phyloP scores from a whole-genome alignment of 352 stramenopile genomes.

The Globisporangium takayamanum region DNA sequence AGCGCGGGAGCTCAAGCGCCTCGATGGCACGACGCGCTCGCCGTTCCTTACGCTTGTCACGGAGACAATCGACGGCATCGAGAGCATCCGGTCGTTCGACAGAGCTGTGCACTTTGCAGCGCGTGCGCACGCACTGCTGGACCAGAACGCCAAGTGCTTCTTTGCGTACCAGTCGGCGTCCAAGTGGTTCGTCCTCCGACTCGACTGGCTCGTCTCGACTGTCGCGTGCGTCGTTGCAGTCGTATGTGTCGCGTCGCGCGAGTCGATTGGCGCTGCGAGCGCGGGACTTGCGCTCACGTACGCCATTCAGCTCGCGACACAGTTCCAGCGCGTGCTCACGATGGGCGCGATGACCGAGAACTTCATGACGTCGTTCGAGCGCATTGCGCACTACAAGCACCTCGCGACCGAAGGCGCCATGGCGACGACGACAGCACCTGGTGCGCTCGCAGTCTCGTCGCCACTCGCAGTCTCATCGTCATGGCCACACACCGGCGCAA shows the following conservation, averaged over 20 bases:
- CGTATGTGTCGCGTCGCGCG: not conserved
- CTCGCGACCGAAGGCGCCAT: not conserved
- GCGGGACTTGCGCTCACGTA: slow-evolving; percentile 21
- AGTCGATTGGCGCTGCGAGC: slow-evolving; percentile 10
- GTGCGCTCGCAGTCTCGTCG: no score
- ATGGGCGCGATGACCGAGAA: slow-evolving; percentile 13
- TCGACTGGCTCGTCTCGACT: slow-evolving; percentile 13
- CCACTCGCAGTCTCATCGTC: no score
- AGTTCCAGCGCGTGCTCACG: slow-evolving; percentile 14
- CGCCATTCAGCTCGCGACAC: slow-evolving; percentile 26
- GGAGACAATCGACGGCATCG: slow-evolving; percentile 88
- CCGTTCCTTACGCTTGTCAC: slow-evolving; percentile 89
- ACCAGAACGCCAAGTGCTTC: slow-evolving; percentile 15
- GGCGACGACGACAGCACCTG: no score
- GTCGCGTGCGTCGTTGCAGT: slow-evolving; percentile 11
- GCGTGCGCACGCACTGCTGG: slow-evolving; percentile 1
- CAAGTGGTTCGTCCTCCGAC: slow-evolving; percentile 16
- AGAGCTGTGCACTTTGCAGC: not conserved
- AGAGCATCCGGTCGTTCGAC: slow-evolving; percentile 79
- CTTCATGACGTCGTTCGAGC: slow-evolving; percentile 20
- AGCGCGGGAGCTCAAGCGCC: slow-evolving; percentile 86
- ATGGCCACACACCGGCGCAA: no score
- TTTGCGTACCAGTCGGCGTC: slow-evolving; percentile 8
- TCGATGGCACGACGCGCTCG: slow-evolving; percentile 79
- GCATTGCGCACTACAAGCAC: slow-evolving; percentile 9